phyloP scores from a whole-genome alignment of 2,329 filamentous ascomycete species.

The Microcera coccophila region DNA sequence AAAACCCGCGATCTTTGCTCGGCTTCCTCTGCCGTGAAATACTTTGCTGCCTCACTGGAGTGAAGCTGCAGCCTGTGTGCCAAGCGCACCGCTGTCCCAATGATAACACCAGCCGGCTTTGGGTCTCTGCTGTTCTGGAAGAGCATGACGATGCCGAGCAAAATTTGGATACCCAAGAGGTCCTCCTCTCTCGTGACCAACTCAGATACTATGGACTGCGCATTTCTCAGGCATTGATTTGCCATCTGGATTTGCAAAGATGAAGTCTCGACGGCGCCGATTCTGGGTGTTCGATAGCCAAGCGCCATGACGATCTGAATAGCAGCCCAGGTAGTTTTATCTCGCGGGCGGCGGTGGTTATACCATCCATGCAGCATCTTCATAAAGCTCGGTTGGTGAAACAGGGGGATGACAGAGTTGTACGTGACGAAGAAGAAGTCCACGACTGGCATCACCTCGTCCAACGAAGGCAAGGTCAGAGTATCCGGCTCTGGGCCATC shows the following conservation, averaged over 20 bases:
- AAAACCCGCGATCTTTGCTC: constrained; percentile 37
- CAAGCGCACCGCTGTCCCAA: constrained; percentile 37
- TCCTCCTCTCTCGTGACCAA: constrained; percentile 37
- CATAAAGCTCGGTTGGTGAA: constrained; percentile 36
- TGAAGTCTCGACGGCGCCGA: constrained; percentile 15
- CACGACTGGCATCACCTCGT: constrained; percentile 34
- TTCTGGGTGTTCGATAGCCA: constrained; percentile 28
- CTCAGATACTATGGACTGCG: constrained; percentile 37
- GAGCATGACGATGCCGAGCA: constrained; percentile 37
- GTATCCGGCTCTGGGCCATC: constrained; percentile 12
- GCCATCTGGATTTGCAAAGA: constrained; percentile 19
- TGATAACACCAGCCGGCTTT: constrained; percentile 36
- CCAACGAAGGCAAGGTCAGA: constrained; percentile 30
- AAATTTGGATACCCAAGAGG: constrained; percentile 36
- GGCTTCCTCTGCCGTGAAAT: constrained; percentile 27
- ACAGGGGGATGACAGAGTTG: constrained; percentile 37
- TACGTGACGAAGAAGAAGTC: constrained; percentile 37
- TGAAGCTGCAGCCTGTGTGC: constrained; percentile 37
- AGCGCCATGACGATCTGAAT: constrained; percentile 39
- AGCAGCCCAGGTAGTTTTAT: constrained; percentile 34
- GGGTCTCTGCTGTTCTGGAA: constrained; percentile 37
- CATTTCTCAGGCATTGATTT: constrained; percentile 35
- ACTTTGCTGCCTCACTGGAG: constrained; percentile 21
- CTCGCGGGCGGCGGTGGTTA: constrained; percentile 14
- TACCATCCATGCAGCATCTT: constrained; percentile 35